Percentiles rank a stretch among this genome's conserved stretches.
Evolutionary conservation across 345 rosid genomes (phyloP).

Genomic region (Citrus cavaleriei): DNA sequence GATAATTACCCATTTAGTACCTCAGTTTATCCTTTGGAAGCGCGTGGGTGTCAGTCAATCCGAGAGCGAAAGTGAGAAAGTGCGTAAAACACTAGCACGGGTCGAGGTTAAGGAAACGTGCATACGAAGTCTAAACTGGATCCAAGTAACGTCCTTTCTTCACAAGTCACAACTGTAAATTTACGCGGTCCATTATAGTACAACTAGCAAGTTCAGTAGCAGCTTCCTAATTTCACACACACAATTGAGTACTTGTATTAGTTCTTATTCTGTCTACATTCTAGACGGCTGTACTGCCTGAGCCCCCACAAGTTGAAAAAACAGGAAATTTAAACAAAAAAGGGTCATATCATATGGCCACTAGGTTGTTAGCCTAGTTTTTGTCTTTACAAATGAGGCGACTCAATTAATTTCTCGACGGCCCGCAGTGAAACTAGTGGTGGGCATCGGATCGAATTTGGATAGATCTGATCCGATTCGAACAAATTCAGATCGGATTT

Average conservation of each 20-base stretch:
- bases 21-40: neutral
- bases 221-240: slow-evolving; percentile 7
- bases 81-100: neutral
- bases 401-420: no score
- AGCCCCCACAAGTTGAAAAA: neutral
- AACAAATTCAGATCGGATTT: no score
- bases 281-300: neutral
- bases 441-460: no score
- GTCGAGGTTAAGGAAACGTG: neutral
- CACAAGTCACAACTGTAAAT: neutral
- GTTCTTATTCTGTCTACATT: neutral
- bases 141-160: neutral
- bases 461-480: no score
- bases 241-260: no score
- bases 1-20: neutral
- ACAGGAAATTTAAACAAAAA: no score
- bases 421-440: no score
- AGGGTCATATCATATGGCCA: no score
- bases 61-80: neutral
- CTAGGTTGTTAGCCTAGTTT: no score
- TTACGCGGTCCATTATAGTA: neutral
- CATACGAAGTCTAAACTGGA: neutral
- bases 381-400: no score
- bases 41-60: neutral
- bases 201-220: neutral